phyloP scores from a whole-genome alignment of 1,284 basidiomycete genomes.

The Irpex sp. region DNA sequence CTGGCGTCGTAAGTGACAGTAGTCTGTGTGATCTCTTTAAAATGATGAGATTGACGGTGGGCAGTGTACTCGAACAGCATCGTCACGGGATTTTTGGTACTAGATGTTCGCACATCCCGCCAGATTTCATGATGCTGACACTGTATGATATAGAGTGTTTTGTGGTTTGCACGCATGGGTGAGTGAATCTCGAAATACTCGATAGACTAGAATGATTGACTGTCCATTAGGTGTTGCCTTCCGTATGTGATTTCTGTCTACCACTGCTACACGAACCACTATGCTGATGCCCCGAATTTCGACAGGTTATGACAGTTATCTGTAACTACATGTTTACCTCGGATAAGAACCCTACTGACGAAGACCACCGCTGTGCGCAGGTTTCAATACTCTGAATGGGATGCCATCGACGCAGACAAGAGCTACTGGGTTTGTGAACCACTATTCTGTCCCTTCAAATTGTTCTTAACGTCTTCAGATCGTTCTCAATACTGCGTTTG shows the following conservation, averaged over 20 bases:
- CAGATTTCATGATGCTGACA: background rate
- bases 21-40: background rate
- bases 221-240: background rate
- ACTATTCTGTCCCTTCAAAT: background rate
- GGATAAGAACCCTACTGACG: background rate
- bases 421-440: background rate
- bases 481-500: background rate
- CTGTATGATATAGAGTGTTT: background rate
- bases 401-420: background rate
- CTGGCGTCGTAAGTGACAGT: background rate
- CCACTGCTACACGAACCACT: background rate
- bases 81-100: background rate
- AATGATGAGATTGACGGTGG: background rate
- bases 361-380: background rate
- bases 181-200: background rate
- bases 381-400: background rate
- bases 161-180: background rate
- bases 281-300: background rate
- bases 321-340: background rate
- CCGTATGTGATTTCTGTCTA: background rate
- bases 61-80: background rate
- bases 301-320: background rate
- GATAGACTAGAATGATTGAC: background rate
- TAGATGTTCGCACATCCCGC: background rate
- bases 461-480: background rate